Percentiles rank a stretch among this genome's conserved stretches.
Conservation (phyloP, 192 early-diverging fungal genomes). For the Coemansia sp. region DNA sequence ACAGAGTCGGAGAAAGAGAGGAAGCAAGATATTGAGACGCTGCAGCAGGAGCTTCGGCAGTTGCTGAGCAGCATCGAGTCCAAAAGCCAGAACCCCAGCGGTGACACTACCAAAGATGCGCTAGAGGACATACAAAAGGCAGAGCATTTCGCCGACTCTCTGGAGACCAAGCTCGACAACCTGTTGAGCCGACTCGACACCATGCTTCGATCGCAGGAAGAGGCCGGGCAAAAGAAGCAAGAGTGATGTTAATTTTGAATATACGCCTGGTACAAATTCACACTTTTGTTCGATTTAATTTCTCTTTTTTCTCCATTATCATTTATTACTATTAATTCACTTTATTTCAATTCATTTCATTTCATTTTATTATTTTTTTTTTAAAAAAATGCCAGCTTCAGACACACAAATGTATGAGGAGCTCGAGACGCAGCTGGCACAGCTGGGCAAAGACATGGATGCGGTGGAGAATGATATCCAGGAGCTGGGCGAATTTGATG, state of each 20-base stretch:
- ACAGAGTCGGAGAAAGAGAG: neutral
- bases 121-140: slow-evolving; percentile 28
- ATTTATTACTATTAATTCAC: neutral
- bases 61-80: slow-evolving; percentile 6
- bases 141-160: slow-evolving; percentile 24
- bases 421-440: slow-evolving; percentile 8
- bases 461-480: slow-evolving; percentile 28
- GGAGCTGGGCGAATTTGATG: slow-evolving; percentile 35
- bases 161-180: slow-evolving; percentile 33
- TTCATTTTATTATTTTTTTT: neutral
- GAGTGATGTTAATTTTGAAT: neutral
- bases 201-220: slow-evolving; percentile 18
- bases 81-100: neutral
- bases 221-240: slow-evolving; percentile 4
- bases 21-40: neutral
- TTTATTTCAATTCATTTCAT: slow-evolving; percentile 7
- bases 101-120: slow-evolving; percentile 19
- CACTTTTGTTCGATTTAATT: neutral
- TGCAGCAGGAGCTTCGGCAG: slow-evolving; percentile 3
- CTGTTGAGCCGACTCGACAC: slow-evolving; percentile 34
- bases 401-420: neutral
- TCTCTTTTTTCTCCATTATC: too few species aligned
- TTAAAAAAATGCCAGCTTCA: neutral
- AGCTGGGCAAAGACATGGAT: slow-evolving; percentile 33
- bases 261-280: too few species aligned